Evolutionary conservation across 2,329 filamentous ascomycete species (phyloP), one percentile per base, ranked within the genome.

Genomic region (Ascochyta koolunga): DNA sequence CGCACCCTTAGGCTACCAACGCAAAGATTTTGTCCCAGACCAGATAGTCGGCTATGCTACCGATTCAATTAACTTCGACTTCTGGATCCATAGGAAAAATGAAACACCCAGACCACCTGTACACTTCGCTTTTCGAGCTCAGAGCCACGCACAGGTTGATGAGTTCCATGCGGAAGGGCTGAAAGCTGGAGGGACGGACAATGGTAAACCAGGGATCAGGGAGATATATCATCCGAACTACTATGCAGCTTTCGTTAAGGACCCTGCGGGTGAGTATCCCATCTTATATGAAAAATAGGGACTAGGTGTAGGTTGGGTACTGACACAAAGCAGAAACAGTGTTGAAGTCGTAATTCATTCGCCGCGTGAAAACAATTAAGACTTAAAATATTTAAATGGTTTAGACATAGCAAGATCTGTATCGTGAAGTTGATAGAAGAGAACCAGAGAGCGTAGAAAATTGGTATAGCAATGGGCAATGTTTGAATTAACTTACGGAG

Each of bases 161-260:
- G 51, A 50, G 16, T 68, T 65, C 38, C 44, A 65, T 45, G 50
- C 38, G 19, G 52, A 43, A 42, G 61, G 43, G 11, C 3, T 67
- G 1, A 57, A 62, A 44, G 54, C 57, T 4, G 65, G 65, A 8
- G 65, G 57, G 18, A 64, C 48, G 45, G 44, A 57, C 29, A 67
- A 65, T 51, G 64, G 66, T 3, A 53, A 59, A 44, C 64, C 65
- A 0, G 66, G 64, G 4, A 36, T 58, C 8, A 61, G 64, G 47
- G 35, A 45, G 19, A 50, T 50, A 16, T 66, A 67, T 46, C 54
- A 60, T 47, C 55, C 59, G 19, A 56, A 63, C 24, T 69, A 67
- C 50, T 68, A 66, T 57, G 59, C 37, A 8, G 62, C 60, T 19
- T 68, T 67, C 50, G 56, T 69, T 27, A 27, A 11, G 25, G 25